These are phyloP conservation scores for Mortierella sp. DNA, from an alignment of 371 early-diverging fungal genomes.

Conservation along the genomic window DNA sequence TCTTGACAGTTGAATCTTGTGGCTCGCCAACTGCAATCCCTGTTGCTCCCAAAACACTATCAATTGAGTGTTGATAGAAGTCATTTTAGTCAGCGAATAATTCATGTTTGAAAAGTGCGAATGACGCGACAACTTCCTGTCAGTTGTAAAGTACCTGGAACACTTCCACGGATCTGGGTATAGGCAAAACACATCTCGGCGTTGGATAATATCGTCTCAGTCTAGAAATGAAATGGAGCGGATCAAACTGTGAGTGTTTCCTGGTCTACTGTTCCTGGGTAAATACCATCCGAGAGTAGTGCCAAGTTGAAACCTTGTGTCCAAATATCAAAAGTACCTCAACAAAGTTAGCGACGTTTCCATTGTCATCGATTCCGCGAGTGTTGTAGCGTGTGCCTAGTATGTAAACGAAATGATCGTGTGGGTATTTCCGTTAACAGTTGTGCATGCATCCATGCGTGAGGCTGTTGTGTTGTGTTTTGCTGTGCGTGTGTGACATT, in stretches of 20 bases:
- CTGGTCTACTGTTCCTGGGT: neutral
- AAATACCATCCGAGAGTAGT: neutral
- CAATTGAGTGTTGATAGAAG: neutral
- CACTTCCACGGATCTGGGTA: conserved; percentile 94
- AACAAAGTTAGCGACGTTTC: conserved; percentile 98
- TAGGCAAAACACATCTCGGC: conserved; percentile 74
- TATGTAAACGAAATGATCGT: neutral
- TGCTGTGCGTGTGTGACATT: neutral
- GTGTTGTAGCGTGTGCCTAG: conserved; percentile 94
- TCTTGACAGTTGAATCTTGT: conserved; percentile 84
- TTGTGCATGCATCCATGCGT: neutral
- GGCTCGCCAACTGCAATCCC: conserved; percentile 85
- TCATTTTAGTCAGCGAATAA: neutral
- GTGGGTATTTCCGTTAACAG: neutral
- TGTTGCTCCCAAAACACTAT: conserved; percentile 96
- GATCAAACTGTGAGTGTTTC: neutral
- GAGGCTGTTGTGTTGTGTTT: neutral
- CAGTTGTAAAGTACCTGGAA: conserved; percentile 71
- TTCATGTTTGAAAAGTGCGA: neutral
- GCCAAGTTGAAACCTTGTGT: neutral
- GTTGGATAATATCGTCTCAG: conserved; percentile 81
- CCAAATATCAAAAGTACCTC: conserved; percentile 70
- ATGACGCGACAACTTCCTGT: neutral
- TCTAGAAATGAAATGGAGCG: conserved; percentile 57
- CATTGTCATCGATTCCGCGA: conserved; percentile 97